Base-by-base conservation (phyloP, 306 rosid species). In the Rubus parviflorus region DNA sequence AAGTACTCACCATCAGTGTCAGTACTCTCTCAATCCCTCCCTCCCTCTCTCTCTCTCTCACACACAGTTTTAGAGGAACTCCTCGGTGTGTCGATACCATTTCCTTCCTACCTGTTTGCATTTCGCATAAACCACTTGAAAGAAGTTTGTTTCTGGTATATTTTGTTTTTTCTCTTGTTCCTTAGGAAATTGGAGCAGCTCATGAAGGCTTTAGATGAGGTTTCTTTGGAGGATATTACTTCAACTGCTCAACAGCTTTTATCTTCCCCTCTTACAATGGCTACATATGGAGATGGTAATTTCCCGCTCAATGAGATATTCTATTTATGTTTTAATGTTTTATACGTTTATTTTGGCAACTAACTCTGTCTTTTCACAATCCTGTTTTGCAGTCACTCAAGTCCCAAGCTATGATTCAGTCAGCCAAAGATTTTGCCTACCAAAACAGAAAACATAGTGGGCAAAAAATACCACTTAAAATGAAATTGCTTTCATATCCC, bases 231-330 rank as follows among this genome's bases (percentile, higher is more conserved):
- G 81, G 97, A 90, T 75, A 85, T 95, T 64, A 45, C 89, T 80
- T 87, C 97, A 69, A 79, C 83, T 79, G 91, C 92, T 10, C 87
- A 83, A 81, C 90, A 92, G 85, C 96, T 95, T 75, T 76, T 92
- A 62, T 87, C 99, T 69, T 89, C 97, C 74, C 97, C 97, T 66
- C 93, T 92, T 77, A 86, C 99, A 70, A 80, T 95, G 97, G 95
- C 97, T 46, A 89, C 97, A 74, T 87, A 89, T 68, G 99, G 99
- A 82, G 97, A 95, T 45, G 97, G 97, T 92, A 90, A 56, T 51
- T 37, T 53, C 70, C 19, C 25, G 3, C 71, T 53, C n/a, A 19
- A 7, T 5, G 2, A 53, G 51, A 84, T 54, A 8, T 40, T 58
- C 25, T 37, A 30, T 42, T n/a, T 15, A 51, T 70, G n/a, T 17